Conservation (phyloP, 768 basidiomycete species). For the Chiua virens region DNA sequence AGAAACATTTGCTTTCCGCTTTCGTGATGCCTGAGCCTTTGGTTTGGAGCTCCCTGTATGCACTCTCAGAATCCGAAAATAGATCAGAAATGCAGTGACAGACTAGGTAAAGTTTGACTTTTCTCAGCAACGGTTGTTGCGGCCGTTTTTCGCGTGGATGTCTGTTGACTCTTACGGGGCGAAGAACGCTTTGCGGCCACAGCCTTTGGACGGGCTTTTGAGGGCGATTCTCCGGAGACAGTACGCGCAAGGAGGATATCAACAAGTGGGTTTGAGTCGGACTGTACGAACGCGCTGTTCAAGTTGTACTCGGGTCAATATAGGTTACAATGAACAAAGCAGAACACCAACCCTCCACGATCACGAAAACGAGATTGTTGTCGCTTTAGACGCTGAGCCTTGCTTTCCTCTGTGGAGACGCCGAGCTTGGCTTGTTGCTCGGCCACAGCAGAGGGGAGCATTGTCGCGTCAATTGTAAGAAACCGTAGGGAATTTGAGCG, state of each 20-base stretch:
- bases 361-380: slow-evolving; percentile 69
- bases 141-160: no score
- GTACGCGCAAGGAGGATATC: slow-evolving; percentile 54
- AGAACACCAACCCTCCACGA: slow-evolving; percentile 54
- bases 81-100: neutral
- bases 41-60: slow-evolving; percentile 15
- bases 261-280: slow-evolving; percentile 46
- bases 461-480: slow-evolving; percentile 10
- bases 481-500: no score
- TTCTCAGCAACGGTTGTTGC: neutral
- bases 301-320: neutral
- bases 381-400: slow-evolving; percentile 57
- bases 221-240: slow-evolving; percentile 47
- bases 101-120: slow-evolving; percentile 11
- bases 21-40: slow-evolving; percentile 6
- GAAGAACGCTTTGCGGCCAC: slow-evolving; percentile 2
- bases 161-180: neutral
- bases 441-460: slow-evolving; percentile 9
- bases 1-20: slow-evolving; percentile 7
- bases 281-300: slow-evolving; percentile 53
- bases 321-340: neutral
- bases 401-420: slow-evolving; percentile 55
- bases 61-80: neutral
- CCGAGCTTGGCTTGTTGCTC: slow-evolving; percentile 25
- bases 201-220: slow-evolving; percentile 22